Base-by-base conservation (phyloP, 805 yeast genomes). In the Limtongia smithiae region DNA sequence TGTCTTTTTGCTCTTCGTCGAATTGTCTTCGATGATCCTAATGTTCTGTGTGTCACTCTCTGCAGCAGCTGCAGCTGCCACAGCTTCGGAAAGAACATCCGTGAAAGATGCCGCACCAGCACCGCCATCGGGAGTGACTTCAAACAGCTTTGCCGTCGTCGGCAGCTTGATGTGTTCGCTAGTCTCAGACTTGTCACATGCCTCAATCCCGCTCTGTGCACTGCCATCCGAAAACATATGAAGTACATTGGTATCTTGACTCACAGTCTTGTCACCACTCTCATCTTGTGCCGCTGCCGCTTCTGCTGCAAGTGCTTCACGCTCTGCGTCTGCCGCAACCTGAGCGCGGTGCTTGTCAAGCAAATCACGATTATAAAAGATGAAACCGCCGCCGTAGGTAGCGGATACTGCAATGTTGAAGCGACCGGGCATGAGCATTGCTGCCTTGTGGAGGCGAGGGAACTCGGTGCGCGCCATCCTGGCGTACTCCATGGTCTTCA, bases 361-460 rank as follows among this genome's bases (percentile, higher is more conserved):
- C 9, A 24, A 18, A 4, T 18, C 27, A 4, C 12, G 18, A 12
- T 37, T 37, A 9, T 15, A 20, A 20, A 17, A 32, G 5, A 27
- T 24, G 31, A 20, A 30, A 6, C 25, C 27, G 11, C 44, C 37
- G 36, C 37, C 37, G 20, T 30, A 20, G 20, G 28, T 21, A 21
- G 18, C n/a, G 8, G 44, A 41, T 7, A 21, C 28, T 9, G 44
- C 44, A 3, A 37, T 32, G n/a, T 41, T 41, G 36, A 41, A 41
- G 7, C 15, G 25, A 7, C 44, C 37, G 28, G 33, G 33, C 17
- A 37, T 30, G 20, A 25, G 20, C 17, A 24, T 24, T 17, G 11
- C 14, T 17, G 30, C 22, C 9, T 14, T 14, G 27, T 11, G 14
- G 6, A 30, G 25, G 8, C 28, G 37, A 11, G 44, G 44, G 12